Evolutionary conservation across 257 asterid species (phyloP).

Genomic region (Nicotiana knightiana): DNA sequence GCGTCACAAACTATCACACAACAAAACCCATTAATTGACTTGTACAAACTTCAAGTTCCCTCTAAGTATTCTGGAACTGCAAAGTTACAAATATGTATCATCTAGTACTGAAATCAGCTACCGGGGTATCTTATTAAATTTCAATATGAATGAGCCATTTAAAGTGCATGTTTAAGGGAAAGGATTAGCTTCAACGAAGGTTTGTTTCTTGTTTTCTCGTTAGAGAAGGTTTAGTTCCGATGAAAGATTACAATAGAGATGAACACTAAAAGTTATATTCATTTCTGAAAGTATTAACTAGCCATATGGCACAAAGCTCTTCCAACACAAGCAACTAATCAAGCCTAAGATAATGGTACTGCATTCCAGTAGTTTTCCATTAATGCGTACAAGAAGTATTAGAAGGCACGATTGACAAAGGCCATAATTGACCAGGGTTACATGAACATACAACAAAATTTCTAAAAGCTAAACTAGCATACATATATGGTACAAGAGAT

Average conservation of each 20-base stretch:
- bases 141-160: background rate
- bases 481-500: slow-evolving; percentile 31
- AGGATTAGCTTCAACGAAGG: background rate
- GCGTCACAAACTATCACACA: slow-evolving; percentile 12
- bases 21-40: background rate
- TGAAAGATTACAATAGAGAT: background rate
- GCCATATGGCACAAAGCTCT: background rate
- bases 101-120: background rate
- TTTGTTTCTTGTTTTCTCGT: background rate
- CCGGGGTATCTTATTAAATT: background rate
- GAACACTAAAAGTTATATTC: background rate
- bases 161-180: background rate
- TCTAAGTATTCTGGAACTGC: background rate
- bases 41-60: background rate
- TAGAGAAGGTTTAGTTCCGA: background rate
- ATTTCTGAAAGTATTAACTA: background rate
- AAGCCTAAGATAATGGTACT: background rate
- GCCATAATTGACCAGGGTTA: background rate
- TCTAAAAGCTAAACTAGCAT: slow-evolving; percentile 19
- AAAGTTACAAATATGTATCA: background rate
- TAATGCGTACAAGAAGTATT: background rate
- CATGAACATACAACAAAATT: slow-evolving; percentile 1
- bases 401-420: background rate
- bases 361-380: background rate
- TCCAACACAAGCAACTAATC: background rate